These are phyloP conservation scores for Gonapodya sp. DNA, from an alignment of 192 early-diverging fungal genomes.

Conservation along the genomic window DNA sequence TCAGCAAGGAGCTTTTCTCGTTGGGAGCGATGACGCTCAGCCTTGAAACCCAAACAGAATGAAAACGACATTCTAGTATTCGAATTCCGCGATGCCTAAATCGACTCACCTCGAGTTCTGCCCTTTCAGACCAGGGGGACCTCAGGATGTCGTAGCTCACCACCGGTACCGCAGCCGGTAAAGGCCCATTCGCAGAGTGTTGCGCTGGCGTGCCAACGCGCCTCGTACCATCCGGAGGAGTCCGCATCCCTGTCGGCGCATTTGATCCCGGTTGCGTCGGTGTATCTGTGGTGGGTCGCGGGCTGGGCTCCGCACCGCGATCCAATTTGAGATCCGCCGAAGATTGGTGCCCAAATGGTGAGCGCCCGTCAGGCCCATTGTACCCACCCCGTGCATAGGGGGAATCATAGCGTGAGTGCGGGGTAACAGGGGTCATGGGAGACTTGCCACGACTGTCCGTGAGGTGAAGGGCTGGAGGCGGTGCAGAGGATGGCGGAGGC, in stretches of 20 bases:
- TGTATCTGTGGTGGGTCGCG: background rate
- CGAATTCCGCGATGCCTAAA: no score
- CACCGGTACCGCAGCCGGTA: background rate
- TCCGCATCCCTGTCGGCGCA: background rate
- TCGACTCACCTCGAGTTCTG: background rate
- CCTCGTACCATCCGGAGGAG: background rate
- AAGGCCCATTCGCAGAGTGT: background rate
- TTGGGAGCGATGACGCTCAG: background rate
- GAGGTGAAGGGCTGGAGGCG: background rate
- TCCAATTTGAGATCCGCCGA: background rate
- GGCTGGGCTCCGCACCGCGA: background rate
- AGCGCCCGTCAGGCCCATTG: background rate
- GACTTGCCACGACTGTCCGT: background rate
- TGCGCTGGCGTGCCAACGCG: background rate
- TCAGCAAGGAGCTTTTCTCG: background rate
- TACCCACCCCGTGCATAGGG: background rate
- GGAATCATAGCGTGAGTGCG: background rate
- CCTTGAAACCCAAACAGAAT: no score
- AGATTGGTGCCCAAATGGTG: background rate
- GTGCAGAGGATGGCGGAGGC: background rate
- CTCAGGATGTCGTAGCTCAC: background rate
- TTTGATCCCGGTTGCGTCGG: background rate
- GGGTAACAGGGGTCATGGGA: background rate
- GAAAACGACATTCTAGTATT: no score
- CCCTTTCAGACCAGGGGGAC: background rate